Conservation (phyloP, 352 stramenopile genomes). For the Phytophthora cajani region DNA sequence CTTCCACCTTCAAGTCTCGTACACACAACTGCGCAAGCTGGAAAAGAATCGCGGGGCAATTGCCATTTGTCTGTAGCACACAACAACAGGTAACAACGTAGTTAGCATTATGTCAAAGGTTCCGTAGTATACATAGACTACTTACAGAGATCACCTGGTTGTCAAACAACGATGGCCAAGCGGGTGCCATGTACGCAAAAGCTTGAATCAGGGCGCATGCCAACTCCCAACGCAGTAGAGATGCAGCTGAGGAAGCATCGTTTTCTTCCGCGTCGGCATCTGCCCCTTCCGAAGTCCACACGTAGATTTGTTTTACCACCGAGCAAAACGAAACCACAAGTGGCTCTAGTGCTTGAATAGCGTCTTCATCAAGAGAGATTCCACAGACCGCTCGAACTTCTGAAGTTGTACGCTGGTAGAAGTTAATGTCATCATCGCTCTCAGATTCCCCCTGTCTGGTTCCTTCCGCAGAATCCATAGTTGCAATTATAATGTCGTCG, state of each 20-base stretch:
- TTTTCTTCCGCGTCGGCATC: constrained; percentile 18
- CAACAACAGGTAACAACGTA: constrained; percentile 1
- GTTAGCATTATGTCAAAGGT: background rate
- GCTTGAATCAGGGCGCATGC: constrained; percentile 60
- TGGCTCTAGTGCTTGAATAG: constrained; percentile 41
- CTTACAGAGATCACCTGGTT: constrained; percentile 69
- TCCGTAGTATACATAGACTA: background rate
- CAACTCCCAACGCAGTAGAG: constrained; percentile 55
- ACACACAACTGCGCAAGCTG: constrained; percentile 67
- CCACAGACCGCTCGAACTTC: constrained; percentile 39
- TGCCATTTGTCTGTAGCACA: constrained; percentile 55
- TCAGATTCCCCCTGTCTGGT: constrained; percentile 12
- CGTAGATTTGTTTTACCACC: constrained; percentile 49
- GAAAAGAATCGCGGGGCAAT: constrained; percentile 64
- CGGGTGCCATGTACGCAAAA: constrained; percentile 51
- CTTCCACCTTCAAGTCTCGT: constrained; percentile 44
- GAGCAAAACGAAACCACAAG: constrained; percentile 45
- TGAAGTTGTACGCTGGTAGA: constrained; percentile 30
- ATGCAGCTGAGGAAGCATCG: constrained; percentile 10
- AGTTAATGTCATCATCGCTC: constrained; percentile 32
- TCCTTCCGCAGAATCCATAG: constrained; percentile 5
- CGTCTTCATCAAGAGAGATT: constrained; percentile 31
- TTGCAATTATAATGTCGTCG: constrained; percentile 36
- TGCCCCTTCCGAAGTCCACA: constrained; percentile 34
- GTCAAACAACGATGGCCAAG: constrained; percentile 65